Conservation (phyloP, 2,329 filamentous ascomycete species). For the Beauveria sp. region DNA sequence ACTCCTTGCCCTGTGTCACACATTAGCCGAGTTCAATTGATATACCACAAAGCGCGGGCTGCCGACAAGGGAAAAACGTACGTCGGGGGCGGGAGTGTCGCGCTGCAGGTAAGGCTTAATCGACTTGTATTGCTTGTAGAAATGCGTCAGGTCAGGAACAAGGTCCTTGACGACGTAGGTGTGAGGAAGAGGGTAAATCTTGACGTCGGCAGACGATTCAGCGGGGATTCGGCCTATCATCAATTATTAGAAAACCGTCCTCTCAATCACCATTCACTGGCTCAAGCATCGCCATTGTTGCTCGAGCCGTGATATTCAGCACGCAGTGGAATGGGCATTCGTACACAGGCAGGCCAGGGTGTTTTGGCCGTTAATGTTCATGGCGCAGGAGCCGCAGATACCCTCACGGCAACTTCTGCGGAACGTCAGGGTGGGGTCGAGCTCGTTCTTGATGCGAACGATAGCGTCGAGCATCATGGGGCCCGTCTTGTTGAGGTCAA, state of each 20-base stretch:
- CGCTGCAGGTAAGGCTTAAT: slow-evolving; percentile 98
- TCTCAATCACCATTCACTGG: neutral
- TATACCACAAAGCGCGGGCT: neutral
- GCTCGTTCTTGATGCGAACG: slow-evolving; percentile 98
- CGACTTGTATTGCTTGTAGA: slow-evolving; percentile 99
- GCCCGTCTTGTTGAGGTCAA: slow-evolving; percentile 97
- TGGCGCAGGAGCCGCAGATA: slow-evolving; percentile 96
- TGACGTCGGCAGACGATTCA: slow-evolving; percentile 71
- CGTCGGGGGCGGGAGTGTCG: slow-evolving; percentile 74
- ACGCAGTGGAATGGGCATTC: slow-evolving; percentile 21
- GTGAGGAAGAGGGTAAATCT: slow-evolving; percentile 96
- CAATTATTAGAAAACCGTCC: slow-evolving; percentile 19
- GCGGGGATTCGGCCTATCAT: slow-evolving; percentile 79
- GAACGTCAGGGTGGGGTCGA: slow-evolving; percentile 95
- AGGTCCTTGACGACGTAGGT: slow-evolving; percentile 99
- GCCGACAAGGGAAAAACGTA: slow-evolving; percentile 38
- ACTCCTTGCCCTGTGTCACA: slow-evolving; percentile 68
- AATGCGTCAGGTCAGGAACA: slow-evolving; percentile 93
- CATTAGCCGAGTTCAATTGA: slow-evolving; percentile 1
- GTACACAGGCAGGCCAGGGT: slow-evolving; percentile 95
- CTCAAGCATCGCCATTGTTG: neutral
- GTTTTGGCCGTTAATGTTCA: slow-evolving; percentile 99
- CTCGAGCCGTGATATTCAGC: neutral
- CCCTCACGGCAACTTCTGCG: slow-evolving; percentile 93
- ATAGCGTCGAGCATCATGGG: slow-evolving; percentile 97